Evolutionary conservation across 2,329 filamentous ascomycete species (phyloP).

Genomic region (Coleophoma eucalyptorum): DNA sequence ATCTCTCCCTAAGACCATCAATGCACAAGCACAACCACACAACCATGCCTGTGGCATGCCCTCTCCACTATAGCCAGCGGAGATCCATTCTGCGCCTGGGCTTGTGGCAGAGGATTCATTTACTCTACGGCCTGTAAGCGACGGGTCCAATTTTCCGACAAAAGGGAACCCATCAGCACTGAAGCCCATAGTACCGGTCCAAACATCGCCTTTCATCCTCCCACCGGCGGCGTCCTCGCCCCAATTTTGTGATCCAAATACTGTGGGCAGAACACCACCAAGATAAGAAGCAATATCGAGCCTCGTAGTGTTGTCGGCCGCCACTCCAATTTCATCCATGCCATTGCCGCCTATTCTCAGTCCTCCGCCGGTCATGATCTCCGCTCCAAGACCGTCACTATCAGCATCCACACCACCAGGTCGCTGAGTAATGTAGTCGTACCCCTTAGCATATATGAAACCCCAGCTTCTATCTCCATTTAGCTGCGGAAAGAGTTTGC

Average conservation of each 20-base stretch:
- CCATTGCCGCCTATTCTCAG: conserved; percentile 28
- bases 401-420: conserved; percentile 19
- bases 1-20: conserved; percentile 41
- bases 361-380: conserved; percentile 52
- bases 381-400: conserved; percentile 27
- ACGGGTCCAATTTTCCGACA: conserved; percentile 39
- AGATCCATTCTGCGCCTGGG: conserved; percentile 41
- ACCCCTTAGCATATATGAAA: conserved; percentile 56
- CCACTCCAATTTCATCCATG: conserved; percentile 40
- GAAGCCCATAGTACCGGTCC: conserved; percentile 45
- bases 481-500: conserved; percentile 22
- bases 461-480: conserved; percentile 46
- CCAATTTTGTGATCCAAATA: conserved; percentile 32
- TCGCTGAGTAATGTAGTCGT: conserved; percentile 62
- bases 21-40: conserved; percentile 40
- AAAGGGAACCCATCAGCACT: conserved; percentile 46
- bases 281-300: conserved; percentile 33
- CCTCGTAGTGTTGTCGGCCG: conserved; percentile 40
- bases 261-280: conserved; percentile 35
- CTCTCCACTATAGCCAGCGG: conserved; percentile 46
- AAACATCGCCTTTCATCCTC: conserved; percentile 30
- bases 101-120: too few relatives aligned
- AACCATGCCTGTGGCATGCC: conserved; percentile 53
- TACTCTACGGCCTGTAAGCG: conserved; percentile 24
- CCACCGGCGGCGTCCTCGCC: conserved; percentile 15